phyloP scores from a whole-genome alignment of 2,329 filamentous ascomycete species.

The Colletotrichum caudatum region DNA sequence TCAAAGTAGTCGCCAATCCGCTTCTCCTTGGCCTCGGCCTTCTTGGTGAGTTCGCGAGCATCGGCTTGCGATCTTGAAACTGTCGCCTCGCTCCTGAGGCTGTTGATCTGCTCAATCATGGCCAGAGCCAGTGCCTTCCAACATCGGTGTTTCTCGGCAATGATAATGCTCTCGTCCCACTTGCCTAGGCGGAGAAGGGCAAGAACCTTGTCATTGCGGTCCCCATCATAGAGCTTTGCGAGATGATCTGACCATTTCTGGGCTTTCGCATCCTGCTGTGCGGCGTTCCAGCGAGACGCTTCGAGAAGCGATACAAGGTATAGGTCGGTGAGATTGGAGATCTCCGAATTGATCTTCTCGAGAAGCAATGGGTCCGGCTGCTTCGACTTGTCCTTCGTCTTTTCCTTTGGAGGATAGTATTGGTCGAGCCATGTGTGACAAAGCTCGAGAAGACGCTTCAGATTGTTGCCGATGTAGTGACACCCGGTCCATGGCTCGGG shows the following conservation, averaged over 20 bases:
- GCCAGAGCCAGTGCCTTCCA: conserved; percentile 68
- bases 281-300: conserved; percentile 62
- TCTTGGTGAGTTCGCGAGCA: conserved; percentile 53
- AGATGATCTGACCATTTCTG: conserved; percentile 60
- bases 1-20: conserved; percentile 68
- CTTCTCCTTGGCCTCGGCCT: conserved; percentile 60
- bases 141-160: conserved; percentile 69
- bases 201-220: conserved; percentile 65
- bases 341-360: conserved; percentile 58
- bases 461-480: conserved; percentile 70
- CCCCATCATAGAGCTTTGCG: conserved; percentile 60
- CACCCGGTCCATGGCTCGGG: conserved; percentile 89
- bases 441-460: conserved; percentile 70
- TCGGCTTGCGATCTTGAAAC: conserved; percentile 35
- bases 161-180: conserved; percentile 68
- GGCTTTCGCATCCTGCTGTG: conserved; percentile 57
- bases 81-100: conserved; percentile 39
- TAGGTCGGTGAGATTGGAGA: conserved; percentile 65
- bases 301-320: conserved; percentile 68
- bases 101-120: conserved; percentile 65
- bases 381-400: conserved; percentile 48
- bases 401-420: conserved; percentile 52
- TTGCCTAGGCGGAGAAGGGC: conserved; percentile 66
- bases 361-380: conserved; percentile 57
- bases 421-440: conserved; percentile 67